Evolutionary conservation across 2,329 filamentous ascomycete species (phyloP).

Genomic region (Pyricularia grisea): DNA sequence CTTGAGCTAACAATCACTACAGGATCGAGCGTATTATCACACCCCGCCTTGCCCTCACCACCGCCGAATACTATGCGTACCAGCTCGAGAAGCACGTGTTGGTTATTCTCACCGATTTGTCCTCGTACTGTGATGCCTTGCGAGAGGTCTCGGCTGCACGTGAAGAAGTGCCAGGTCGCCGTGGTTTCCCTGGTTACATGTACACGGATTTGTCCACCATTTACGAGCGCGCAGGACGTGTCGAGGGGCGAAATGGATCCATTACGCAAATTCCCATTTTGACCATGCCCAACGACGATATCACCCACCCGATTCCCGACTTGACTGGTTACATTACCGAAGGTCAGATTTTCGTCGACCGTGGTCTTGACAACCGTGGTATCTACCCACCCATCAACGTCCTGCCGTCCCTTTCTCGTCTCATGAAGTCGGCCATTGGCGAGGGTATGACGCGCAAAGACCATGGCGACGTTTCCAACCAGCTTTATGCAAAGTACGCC

Average conservation of each 20-base stretch:
- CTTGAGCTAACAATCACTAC: neutral
- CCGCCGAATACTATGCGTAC: constrained; percentile 99
- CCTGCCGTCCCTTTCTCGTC: constrained; percentile 90
- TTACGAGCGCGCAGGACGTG: constrained; percentile 97
- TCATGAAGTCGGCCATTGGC: constrained; percentile 99
- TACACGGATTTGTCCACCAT: constrained; percentile 99
- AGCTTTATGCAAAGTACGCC: constrained; percentile 98
- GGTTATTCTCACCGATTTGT: constrained; percentile 96
- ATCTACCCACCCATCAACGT: constrained; percentile 99
- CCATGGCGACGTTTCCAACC: constrained; percentile 97
- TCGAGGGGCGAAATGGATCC: constrained; percentile 91
- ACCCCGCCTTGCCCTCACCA: constrained; percentile 93
- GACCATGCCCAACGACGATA: constrained; percentile 99
- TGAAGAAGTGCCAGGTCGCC: constrained; percentile 97
- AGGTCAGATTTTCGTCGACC: constrained; percentile 96
- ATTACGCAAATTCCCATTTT: constrained; percentile 98
- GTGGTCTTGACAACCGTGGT: constrained; percentile 88
- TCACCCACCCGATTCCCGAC: constrained; percentile 97
- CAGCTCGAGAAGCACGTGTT: constrained; percentile 99
- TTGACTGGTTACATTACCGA: constrained; percentile 98
- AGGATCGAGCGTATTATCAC: constrained; percentile 99
- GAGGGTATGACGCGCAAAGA: constrained; percentile 95
- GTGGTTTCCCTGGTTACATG: constrained; percentile 99
- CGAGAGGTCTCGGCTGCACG: constrained; percentile 96
- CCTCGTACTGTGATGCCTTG: constrained; percentile 96